Evolutionary conservation across 2,329 filamentous ascomycete species (phyloP), one percentile per base, ranked within the genome.

Genomic region (Aspergillus fumigatiaffinis): DNA sequence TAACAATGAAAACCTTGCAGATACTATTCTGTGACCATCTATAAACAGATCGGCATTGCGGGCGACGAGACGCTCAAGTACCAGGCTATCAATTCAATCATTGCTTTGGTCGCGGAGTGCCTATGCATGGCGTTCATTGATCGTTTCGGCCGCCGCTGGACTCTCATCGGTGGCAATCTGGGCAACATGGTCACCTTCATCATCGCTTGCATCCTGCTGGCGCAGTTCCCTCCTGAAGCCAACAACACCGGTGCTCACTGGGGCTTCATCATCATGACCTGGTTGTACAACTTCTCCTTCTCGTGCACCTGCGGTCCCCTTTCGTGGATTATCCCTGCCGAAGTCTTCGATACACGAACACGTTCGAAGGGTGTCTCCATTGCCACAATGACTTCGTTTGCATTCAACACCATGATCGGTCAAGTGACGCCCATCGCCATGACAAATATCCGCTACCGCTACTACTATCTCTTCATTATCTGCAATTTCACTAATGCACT

Each of bases 241-340:
- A 73, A 71, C 50, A 75, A 79, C 61, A 62, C 53, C n/a, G 65
- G 69, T 57, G 60, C 69, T 21, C 68, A 71, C 57, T 70, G 69
- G 69, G 68, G 84, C 1, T 93, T 92, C 73, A 92, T 92, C 60
- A 79, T 84, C 55, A 82, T 86, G 65, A 92, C 89, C 1, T 92
- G 89, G 89, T 70, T 90, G 1, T 92, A 90, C 80, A 92, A 92
- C 75, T 88, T 91, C 76, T 87, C 81, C 46, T 92, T 91, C 79
- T 87, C 82, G 3, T 81, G 82, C 35, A 88, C 87, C 2, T 89
- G 87, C 58, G 89, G 89, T 23, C 88, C 89, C 0, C 74, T 91
- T 1, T 80, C 82, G 21, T 85, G 82, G 81, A 83, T 84, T 54
- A 77, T 80, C 35, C 75, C 72, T 0, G 86, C 88, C 51, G 88